Base-by-base conservation (phyloP, 208 protist species). In the Acanthamoeba royreba region DNA sequence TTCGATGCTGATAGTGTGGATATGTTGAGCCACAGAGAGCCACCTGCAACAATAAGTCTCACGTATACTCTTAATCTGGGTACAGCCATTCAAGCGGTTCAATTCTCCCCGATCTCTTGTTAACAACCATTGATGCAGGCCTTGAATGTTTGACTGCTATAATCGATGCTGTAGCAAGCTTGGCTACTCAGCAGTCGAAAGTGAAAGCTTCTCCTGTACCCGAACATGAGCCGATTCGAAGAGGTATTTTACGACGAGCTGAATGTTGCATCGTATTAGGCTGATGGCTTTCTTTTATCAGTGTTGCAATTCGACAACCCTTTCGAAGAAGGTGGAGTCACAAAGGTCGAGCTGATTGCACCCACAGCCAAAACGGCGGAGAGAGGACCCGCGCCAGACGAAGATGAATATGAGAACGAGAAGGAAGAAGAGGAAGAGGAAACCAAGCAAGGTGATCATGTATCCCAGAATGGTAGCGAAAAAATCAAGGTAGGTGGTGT, bases 391-490 rank as follows among this genome's bases (percentile, higher is more conserved):
- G 3, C 3, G 31, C 63, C 45, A 13, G 28, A 8, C 11, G 3
- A n/a, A 61, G 52, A 22, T 28, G 52, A 81, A 81, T 40, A 15
- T 40, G 69, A 40, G 33, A 33, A 92, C 13, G 4, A 4, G 7
- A 31, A 92, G 47, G 86, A 74, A 74, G 86, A 92, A 43, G 53
- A 74, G 49, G 86, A 92, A 9, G 86, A 74, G 28, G 43, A 92
- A 31, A 55, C 66, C 31, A 42, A 69, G 25, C 47, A 33, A 47
- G 33, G 79, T 5, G 69, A 3, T n/a, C 11, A 7, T 15, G 69
- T 13, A 46, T 9, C 58, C 7, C 15, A 25, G 58, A 69, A 4
- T 9, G 9, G 2, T 9, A 13, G 25, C n/a, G n/a, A n/a, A n/a
- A n/a, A n/a, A n/a, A n/a, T n/a, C n/a, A n/a, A n/a, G n/a, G n/a